Conservation (phyloP, 345 rosid species). For the Acer saccharum region DNA sequence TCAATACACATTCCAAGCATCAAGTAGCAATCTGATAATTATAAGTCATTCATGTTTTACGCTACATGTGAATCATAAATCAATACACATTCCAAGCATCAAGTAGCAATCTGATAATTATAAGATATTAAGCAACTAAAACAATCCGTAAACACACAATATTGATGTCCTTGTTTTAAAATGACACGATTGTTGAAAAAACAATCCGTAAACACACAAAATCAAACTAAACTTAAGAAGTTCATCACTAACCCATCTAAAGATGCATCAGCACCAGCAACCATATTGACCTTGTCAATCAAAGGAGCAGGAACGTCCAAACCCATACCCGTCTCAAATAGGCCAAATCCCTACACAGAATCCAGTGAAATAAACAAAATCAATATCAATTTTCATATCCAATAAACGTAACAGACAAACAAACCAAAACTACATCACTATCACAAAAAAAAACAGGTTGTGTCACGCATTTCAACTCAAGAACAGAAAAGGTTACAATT, state of each 20-base stretch:
- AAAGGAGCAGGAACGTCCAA: constrained; percentile 44
- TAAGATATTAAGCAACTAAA: neutral
- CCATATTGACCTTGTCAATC: constrained; percentile 35
- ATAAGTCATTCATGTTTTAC: neutral
- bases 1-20: constrained; percentile 8
- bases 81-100: constrained; percentile 10
- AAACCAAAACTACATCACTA: constrained; percentile 1
- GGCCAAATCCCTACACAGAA: neutral
- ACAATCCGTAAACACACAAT: neutral
- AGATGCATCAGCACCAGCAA: constrained; percentile 24
- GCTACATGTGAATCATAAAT: neutral
- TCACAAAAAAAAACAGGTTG: no score
- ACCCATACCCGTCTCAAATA: constrained; percentile 33
- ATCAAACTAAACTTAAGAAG: constrained; percentile 6
- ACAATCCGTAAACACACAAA: neutral
- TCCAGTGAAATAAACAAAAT: constrained; percentile 19
- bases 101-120: neutral
- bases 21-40: neutral
- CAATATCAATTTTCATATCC: neutral
- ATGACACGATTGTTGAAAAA: no score
- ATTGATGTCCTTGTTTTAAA: no score
- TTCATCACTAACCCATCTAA: constrained; percentile 26
- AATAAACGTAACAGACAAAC: neutral
- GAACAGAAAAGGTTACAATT: neutral
- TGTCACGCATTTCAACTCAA: no score